These are phyloP conservation scores for Aspergillus flavus DNA, from an alignment of 2,329 filamentous ascomycete genomes.

Conservation along the genomic window DNA sequence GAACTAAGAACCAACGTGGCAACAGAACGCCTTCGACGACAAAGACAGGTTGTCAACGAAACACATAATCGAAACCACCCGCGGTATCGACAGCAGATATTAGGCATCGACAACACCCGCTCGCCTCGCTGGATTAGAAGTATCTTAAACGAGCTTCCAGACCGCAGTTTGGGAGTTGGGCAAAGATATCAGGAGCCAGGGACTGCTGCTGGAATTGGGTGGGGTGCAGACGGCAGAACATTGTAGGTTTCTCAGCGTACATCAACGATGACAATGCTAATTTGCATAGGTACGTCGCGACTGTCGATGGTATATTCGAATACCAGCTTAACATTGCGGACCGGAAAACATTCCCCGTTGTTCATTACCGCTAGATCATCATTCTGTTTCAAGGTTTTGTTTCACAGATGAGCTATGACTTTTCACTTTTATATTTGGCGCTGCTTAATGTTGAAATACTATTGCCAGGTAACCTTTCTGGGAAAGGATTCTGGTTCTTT, in stretches of 20 bases:
- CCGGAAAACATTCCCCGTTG: conserved; percentile 50
- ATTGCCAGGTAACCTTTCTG: background rate
- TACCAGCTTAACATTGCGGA: conserved; percentile 50
- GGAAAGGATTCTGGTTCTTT: background rate
- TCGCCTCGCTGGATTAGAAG: conserved; percentile 43
- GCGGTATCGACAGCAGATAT: conserved; percentile 36
- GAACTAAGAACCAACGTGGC: conserved; percentile 43
- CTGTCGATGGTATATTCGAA: conserved; percentile 52
- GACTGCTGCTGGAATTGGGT: conserved; percentile 51
- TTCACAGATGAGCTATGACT: background rate
- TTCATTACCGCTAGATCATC: conserved; percentile 44
- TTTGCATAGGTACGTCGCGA: conserved; percentile 48
- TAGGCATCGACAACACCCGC: conserved; percentile 38
- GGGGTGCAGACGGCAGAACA: conserved; percentile 49
- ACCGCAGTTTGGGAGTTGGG: conserved; percentile 33
- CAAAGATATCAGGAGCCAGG: conserved; percentile 41
- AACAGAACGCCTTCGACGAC: conserved; percentile 42
- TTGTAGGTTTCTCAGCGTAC: conserved; percentile 43
- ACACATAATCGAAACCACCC: conserved; percentile 32
- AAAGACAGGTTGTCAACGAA: conserved; percentile 40
- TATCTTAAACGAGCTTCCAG: conserved; percentile 38
- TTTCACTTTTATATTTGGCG: background rate
- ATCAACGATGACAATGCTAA: conserved; percentile 10
- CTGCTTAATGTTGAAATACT: background rate
- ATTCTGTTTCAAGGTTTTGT: background rate